Percentiles rank a stretch among this genome's conserved stretches.
Conservation (phyloP, 202 grass and related monocot genomes). For the Bolboschoenoplectus hybrid region DNA sequence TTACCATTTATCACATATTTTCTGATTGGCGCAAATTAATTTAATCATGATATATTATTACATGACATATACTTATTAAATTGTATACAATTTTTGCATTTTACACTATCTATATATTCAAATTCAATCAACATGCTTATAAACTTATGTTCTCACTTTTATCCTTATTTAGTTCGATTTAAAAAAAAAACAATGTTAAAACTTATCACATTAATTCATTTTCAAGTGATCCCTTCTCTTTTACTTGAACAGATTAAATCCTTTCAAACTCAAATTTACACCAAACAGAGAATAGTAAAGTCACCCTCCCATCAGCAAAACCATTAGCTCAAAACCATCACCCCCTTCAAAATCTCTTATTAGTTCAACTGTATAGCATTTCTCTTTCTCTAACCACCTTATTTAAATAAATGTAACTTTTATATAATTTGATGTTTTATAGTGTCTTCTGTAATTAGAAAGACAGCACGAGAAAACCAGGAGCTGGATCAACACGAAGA, state of each 20-base stretch:
- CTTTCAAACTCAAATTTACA: background rate
- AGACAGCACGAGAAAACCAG: background rate
- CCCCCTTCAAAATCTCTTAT: background rate
- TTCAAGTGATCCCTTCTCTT: background rate
- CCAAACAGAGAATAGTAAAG: background rate
- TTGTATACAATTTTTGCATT: background rate
- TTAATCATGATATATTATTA: background rate
- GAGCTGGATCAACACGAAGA: background rate
- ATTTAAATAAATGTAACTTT: background rate
- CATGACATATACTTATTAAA: background rate
- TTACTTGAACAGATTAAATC: background rate
- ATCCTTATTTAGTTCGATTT: background rate
- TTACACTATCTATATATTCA: background rate
- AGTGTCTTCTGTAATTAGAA: background rate
- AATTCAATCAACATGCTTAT: too few relatives aligned
- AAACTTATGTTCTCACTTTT: background rate
- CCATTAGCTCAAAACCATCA: background rate
- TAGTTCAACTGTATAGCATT: background rate
- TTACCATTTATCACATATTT: background rate
- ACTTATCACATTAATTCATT: constrained; percentile 4
- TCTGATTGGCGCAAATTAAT: background rate
- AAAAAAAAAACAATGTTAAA: background rate
- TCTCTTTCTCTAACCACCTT: background rate
- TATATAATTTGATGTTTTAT: background rate
- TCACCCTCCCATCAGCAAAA: background rate